Evolutionary conservation across 352 stramenopile species (phyloP), one percentile per base, ranked within the genome.

Genomic region (Globisporangium recalcitrans): DNA sequence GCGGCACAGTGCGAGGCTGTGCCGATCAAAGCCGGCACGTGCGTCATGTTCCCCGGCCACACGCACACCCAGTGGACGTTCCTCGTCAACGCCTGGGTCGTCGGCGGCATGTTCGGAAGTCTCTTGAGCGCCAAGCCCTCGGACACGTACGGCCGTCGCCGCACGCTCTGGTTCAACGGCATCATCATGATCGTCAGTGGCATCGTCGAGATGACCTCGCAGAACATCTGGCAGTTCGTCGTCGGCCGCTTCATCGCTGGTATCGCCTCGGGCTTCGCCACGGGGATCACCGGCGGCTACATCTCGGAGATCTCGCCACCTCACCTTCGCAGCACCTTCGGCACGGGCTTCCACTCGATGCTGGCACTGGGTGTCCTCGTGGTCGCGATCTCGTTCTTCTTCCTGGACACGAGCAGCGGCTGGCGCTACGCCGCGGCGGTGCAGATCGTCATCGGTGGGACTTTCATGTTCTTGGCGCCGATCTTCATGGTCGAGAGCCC

Each of bases 371-470:
- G 77, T 26, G 72, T 80, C 27, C 58, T 85, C 27, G 60, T 78
- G 32, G 77, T 82, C n/a, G 69, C 63, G 4, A 73, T 62, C 2
- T 73, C 73, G 9, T 78, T 87, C 65, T 89, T 82, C 60, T 85
- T 82, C 66, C 64, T 72, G 42, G 70, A 84, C 67, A 78, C 78
- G 19, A 51, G 70, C 19, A 70, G 65, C 26, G 78, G 75, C 29
- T 90, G 78, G 78, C 77, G 81, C 9, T 77, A 82, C 62, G 81
- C 84, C 60, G 80, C 75, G 49, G 80, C 42, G 7, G 82, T 90
- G 32, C 77, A 77, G 22, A 74, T 83, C 27, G 57, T 85, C 40
- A 62, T 88, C 1, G 79, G 68, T 1, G 69, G 14, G 0, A 53
- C 80, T 21, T 84, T 87, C 54, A 47, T 86, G 19, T 4, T 72